Conservation (phyloP, 2,329 filamentous ascomycete genomes). For the Coleophoma crateriformis region DNA sequence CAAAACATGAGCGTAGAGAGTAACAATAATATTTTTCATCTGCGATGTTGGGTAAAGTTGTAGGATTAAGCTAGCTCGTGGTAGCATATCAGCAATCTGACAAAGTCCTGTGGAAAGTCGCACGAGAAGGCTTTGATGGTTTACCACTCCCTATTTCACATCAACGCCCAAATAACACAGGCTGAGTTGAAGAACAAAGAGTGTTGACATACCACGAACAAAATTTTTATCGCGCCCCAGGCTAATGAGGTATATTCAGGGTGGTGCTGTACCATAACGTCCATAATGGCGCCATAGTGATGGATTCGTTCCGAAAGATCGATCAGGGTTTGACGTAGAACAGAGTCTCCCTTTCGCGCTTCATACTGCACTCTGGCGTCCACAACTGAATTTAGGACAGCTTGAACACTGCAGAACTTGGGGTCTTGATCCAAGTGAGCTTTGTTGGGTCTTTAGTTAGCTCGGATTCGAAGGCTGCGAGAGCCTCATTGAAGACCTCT, state of each 20-base stretch:
- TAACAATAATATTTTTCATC: constrained; percentile 15
- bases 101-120: constrained; percentile 3
- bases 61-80: constrained; percentile 2
- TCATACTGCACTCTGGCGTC: constrained; percentile 5
- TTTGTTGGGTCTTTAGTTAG: background rate
- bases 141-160: constrained; percentile 3
- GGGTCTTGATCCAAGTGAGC: background rate
- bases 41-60: constrained; percentile 16
- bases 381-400: constrained; percentile 1
- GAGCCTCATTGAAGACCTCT: background rate
- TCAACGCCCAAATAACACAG: background rate
- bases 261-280: constrained; percentile 12
- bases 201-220: constrained; percentile 7
- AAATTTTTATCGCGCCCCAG: constrained; percentile 21
- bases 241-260: constrained; percentile 17
- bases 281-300: background rate
- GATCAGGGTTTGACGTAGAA: background rate
- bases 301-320: background rate
- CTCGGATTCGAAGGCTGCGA: background rate
- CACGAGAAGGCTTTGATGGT: constrained; percentile 5
- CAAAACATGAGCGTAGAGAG: constrained; percentile 22
- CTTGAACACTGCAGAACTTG: background rate
- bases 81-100: constrained; percentile 7
- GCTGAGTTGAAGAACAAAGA: background rate
- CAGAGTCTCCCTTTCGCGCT: background rate